Percentiles rank a stretch among this genome's conserved stretches.
These are phyloP conservation scores for Dioszegia crocea DNA, from an alignment of 768 basidiomycete species.

Conservation along the genomic window DNA sequence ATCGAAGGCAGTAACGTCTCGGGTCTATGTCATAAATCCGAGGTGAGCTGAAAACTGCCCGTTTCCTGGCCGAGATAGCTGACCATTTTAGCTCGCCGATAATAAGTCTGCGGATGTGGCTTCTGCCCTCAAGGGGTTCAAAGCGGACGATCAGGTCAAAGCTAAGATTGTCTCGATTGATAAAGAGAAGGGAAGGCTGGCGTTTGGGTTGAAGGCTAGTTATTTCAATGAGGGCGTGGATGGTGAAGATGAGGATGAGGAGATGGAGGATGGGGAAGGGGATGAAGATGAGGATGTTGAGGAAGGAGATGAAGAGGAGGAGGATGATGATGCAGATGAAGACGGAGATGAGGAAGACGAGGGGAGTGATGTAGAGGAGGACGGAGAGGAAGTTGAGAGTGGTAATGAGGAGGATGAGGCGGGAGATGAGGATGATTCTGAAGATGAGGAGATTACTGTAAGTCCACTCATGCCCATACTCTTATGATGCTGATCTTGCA, in stretches of 20 bases:
- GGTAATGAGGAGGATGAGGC: constrained; percentile 20
- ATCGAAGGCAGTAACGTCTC: constrained; percentile 77
- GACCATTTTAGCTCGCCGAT: constrained; percentile 69
- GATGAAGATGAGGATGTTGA: constrained; percentile 52
- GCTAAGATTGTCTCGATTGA: constrained; percentile 71
- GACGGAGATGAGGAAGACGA: constrained; percentile 49
- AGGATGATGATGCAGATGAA: constrained; percentile 50
- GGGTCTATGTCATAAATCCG: constrained; percentile 90
- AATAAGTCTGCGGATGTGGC: constrained; percentile 74
- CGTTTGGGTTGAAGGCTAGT: constrained; percentile 79
- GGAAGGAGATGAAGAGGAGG: constrained; percentile 44
- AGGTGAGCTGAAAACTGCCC: constrained; percentile 57
- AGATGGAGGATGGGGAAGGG: constrained; percentile 32
- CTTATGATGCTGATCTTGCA: constrained; percentile 17
- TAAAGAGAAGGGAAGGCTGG: constrained; percentile 72
- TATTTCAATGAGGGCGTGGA: constrained; percentile 60
- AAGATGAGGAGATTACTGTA: constrained; percentile 34
- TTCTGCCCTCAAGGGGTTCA: constrained; percentile 73
- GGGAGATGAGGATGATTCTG: constrained; percentile 51
- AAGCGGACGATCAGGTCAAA: constrained; percentile 79
- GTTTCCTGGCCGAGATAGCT: too few relatives aligned
- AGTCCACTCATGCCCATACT: not conserved
- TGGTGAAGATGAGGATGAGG: constrained; percentile 41
- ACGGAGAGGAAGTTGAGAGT: constrained; percentile 22
- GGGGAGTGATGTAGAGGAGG: constrained; percentile 52